Base-by-base conservation (phyloP, 192 early-diverging fungal genomes). In the Neocallimastix lanati region DNA sequence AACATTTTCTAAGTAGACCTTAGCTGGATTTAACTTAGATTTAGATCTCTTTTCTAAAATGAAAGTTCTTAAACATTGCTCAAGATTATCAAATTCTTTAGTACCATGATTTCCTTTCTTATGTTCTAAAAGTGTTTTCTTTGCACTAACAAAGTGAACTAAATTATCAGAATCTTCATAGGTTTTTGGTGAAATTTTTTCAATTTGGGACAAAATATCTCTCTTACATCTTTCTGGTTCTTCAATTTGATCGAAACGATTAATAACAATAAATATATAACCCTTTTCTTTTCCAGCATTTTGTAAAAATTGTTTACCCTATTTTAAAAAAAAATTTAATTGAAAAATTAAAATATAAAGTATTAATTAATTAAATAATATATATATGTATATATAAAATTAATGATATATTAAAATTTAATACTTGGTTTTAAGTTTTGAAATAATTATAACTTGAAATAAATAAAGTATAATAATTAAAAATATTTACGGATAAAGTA, bases 221-320 rank as follows among this genome's bases (percentile, higher is more conserved):
- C 92, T 87, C 83, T 93, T 93, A 87, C 96, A 97, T 78, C 96
- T 93, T 84, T 98, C 95, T 86, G 96, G 95, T 82, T 95, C 88
- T 78, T 92, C 90, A 85, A 99, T 99, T 27, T 91, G 90, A 84
- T 99, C 97, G 82, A 98, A 99, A 80, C 93, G 88, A 85, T 99
- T 99, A 81, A 99, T 95, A 28, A 99, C 96, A 80, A 99, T 96
- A 81, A 99, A 99, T 29, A 99, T 94, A 85, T 95, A 95, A 13
- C 96, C 95, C 87, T 99, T 99, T 88, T 99, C 97, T 85, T 98
- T 97, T 76, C 95, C 95, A 12, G 97, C 97, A 81, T 92, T 97
- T 81, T 91, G 90, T 84, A 99, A 88, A 85, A 99, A 99, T 87
- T 99, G 94, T 79, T 95, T 93, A 29, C 95, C 97, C 93, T 94